Base-by-base conservation (phyloP, 176 grass and related monocot species). In the Raddia guianensis region DNA sequence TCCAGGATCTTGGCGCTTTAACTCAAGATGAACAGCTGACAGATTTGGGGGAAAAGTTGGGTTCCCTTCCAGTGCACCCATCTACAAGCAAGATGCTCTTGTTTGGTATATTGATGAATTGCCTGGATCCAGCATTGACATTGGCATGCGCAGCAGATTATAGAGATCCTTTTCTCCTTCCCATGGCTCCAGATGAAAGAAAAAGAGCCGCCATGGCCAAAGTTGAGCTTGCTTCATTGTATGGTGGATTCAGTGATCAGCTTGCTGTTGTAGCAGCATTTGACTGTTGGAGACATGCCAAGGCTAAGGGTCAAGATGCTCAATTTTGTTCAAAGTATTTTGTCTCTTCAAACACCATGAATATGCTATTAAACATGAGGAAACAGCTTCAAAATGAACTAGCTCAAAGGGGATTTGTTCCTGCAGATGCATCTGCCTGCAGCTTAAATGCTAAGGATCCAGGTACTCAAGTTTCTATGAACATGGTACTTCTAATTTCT, bases 71-170 rank as follows among this genome's bases (percentile, higher is more conserved):
- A 1, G 86, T 95, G 52, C 96, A 98, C 91, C 96, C 92, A 78
- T 93, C 96, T 9, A 95, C 88, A 72, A 89, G 90, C 88, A 98
- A 95, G 86, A 98, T 98, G 96, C 90, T 98, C 67, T 59, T 98
- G 49, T 98, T 98, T 78, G 88, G 90, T 70, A 91, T 99, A 90
- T 72, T 99, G 60, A 90, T 95, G 88, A 99, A 99, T 69, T 99
- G 92, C 70, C 83, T 99, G 40, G 96, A 99, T 69, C 90, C 96
- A 68, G 96, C 96, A 44, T 83, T 99, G 55, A 99, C 92, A 75
- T 76, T 99, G 78, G 96, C 96, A 66, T 99, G 96, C 50, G 88
- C 90, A 74, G 84, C 84, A 9, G 90, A 91, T 64, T 95, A 90
- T 73, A 86, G 92, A 68, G 88, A 95, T 66, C 96, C 96, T 7